Evolutionary conservation across 495 filamentous ascomycete genomes (phyloP).

Genomic region (Aspergillus baeticus): DNA sequence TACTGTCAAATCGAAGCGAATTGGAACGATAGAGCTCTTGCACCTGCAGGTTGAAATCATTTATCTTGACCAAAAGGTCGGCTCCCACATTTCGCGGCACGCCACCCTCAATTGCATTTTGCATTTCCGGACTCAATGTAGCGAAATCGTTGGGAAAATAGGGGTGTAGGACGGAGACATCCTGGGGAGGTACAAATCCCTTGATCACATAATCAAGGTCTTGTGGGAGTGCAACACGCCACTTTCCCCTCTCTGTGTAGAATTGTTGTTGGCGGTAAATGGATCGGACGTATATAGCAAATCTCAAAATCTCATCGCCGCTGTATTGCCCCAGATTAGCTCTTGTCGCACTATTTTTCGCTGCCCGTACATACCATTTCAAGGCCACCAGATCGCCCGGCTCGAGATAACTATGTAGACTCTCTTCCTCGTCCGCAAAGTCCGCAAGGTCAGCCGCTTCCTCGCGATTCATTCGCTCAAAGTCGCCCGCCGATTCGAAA

Average conservation of each 20-base stretch:
- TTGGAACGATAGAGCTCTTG: constrained; percentile 45
- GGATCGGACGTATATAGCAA: constrained; percentile 70
- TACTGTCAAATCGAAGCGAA: constrained; percentile 47
- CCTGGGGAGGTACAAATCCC: constrained; percentile 55
- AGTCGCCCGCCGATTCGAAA: constrained; percentile 26
- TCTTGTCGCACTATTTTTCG: not conserved
- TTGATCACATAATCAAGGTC: constrained; percentile 62
- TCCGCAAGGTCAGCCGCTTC: constrained; percentile 33
- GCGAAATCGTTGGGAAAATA: constrained; percentile 57
- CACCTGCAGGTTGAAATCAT: constrained; percentile 28
- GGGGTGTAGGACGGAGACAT: constrained; percentile 58
- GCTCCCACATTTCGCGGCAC: constrained; percentile 39
- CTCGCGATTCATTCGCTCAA: constrained; percentile 23
- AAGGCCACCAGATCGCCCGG: constrained; percentile 76
- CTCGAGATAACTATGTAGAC: constrained; percentile 44
- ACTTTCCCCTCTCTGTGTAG: constrained; percentile 70
- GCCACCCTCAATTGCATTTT: constrained; percentile 41
- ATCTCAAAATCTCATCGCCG: constrained; percentile 41
- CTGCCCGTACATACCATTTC: constrained; percentile 34
- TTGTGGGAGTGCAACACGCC: constrained; percentile 54
- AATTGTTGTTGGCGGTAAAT: constrained; percentile 65
- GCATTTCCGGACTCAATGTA: constrained; percentile 39
- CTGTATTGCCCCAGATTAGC: constrained; percentile 15
- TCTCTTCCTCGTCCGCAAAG: constrained; percentile 37
- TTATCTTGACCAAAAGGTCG: constrained; percentile 32